These are phyloP conservation scores for Diaporthe sp. DNA, from an alignment of 2,329 filamentous ascomycete species.

Conservation along the genomic window DNA sequence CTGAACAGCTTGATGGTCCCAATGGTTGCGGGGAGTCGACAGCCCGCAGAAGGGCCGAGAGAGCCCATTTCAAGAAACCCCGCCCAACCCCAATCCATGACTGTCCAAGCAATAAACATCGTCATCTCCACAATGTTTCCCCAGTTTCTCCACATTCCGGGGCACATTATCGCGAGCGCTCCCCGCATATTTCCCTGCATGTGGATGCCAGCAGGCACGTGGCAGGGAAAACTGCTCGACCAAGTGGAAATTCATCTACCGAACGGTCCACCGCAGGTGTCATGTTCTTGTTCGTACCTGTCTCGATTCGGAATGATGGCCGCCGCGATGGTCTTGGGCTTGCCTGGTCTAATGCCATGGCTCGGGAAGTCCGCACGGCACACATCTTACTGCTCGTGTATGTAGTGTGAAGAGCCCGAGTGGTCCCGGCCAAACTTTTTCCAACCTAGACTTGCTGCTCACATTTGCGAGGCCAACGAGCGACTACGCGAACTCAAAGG, in stretches of 20 bases:
- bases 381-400: neutral
- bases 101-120: neutral
- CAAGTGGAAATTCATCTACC: neutral
- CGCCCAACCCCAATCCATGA: neutral
- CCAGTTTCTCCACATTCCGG: neutral
- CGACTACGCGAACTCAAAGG: neutral
- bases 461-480: neutral
- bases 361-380: slow-evolving; percentile 2
- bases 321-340: neutral
- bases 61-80: no score
- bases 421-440: neutral
- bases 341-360: neutral
- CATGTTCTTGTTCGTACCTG: neutral
- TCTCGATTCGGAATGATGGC: neutral
- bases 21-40: neutral
- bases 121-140: neutral
- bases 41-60: neutral
- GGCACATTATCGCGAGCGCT: neutral
- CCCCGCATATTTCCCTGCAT: neutral
- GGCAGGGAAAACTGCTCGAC: neutral
- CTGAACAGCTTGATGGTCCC: neutral
- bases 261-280: neutral
- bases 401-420: neutral
- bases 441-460: neutral
- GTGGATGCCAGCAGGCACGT: neutral